Base-by-base conservation (phyloP, 768 basidiomycete species). In the Mrakia gelida region DNA sequence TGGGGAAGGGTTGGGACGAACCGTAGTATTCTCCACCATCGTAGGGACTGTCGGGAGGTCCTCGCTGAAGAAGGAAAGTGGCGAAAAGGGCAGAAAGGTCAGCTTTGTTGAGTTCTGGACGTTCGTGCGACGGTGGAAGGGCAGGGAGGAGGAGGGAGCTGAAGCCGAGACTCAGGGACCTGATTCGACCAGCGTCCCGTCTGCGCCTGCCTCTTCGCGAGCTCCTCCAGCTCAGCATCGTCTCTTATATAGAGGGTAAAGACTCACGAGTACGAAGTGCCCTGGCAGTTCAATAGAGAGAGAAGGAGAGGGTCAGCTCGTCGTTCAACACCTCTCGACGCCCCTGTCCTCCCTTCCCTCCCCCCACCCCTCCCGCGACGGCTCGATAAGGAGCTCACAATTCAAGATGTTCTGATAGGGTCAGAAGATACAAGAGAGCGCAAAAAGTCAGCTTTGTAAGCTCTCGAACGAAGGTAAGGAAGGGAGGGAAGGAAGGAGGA, bases 21-120 rank as follows among this genome's bases (percentile, higher is more conserved):
- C 92, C 96, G 80, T 96, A 93, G 83, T 94, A 98, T 84, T 99
- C 96, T 82, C 96, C 96, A 34, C 92, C 94, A 41, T 88, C 87
- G 81, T 90, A 99, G 7, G 95, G 92, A 56, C 93, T 92, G 84
- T 97, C 95, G 62, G 95, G 91, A 28, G 97, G 97, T 3, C 97
- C 97, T 70, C 93, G 91, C 92, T 96, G 81, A 15, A n/a, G 9
- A 26, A 61, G 21, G 23, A 18, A n/a, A 65, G 41, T 1, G 41
- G 71, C 23, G 34, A 21, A 41, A 8, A 32, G 32, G 32, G 73
- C 21, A 49, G 7, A 26, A 16, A 26, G 28, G 68, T 74, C 63
- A 56, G 43, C 23, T 26, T 30, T 56, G 9, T 30, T 65, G 34
- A 10, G 10, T 7, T 62, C 30, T 30, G 6, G 28, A 38, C 16